phyloP scores from a whole-genome alignment of 2,329 filamentous ascomycete species.

The Chaetothyriales sp. region DNA sequence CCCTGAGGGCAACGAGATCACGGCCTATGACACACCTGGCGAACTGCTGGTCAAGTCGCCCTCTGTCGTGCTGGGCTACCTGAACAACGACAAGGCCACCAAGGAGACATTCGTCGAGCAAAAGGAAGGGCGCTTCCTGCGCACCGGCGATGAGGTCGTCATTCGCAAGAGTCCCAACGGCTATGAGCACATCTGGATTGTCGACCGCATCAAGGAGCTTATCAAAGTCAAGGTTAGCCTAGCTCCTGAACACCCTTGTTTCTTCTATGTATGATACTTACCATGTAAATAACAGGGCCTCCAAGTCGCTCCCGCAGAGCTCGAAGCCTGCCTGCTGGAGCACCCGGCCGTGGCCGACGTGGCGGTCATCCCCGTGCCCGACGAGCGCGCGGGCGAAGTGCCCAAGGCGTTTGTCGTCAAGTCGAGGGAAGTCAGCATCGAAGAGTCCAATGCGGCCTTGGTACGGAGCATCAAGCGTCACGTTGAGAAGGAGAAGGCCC shows the following conservation, averaged over 20 bases:
- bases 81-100: slow-evolving; percentile 73
- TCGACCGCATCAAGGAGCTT: slow-evolving; percentile 61
- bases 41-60: slow-evolving; percentile 69
- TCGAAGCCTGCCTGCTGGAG: slow-evolving; percentile 63
- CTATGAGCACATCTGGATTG: slow-evolving; percentile 68
- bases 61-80: slow-evolving; percentile 63
- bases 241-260: slow-evolving; percentile 28
- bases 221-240: slow-evolving; percentile 58
- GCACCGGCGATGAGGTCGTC: slow-evolving; percentile 72
- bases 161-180: slow-evolving; percentile 49
- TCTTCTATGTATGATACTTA: not conserved
- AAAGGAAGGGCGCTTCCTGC: slow-evolving; percentile 52
- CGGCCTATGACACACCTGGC: slow-evolving; percentile 55
- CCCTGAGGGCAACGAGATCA: slow-evolving; percentile 54
- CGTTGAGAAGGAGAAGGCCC: slow-evolving; percentile 46
- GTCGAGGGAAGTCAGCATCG: slow-evolving; percentile 35
- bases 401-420: slow-evolving; percentile 52
- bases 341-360: slow-evolving; percentile 64
- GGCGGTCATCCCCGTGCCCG: slow-evolving; percentile 60
- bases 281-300: slow-evolving; percentile 42
- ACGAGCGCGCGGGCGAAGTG: slow-evolving; percentile 45
- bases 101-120: slow-evolving; percentile 59
- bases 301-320: slow-evolving; percentile 70
- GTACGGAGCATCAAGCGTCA: slow-evolving; percentile 40
- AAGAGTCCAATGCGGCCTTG: slow-evolving; percentile 37